phyloP scores from a whole-genome alignment of 163 green algal species.

The Scenedesmus sp. region DNA sequence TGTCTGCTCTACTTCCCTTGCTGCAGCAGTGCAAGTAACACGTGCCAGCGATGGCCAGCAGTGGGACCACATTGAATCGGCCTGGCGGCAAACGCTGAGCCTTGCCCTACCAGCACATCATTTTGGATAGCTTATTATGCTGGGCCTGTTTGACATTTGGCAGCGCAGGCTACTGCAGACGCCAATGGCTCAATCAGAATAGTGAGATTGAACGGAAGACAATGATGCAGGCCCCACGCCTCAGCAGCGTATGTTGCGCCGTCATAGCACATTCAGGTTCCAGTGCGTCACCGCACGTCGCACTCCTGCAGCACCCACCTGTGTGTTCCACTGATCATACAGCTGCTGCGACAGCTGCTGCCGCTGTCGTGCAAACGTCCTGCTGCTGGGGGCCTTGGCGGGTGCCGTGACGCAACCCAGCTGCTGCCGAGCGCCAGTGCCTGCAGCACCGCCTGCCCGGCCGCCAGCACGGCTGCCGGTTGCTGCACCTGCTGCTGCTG shows the following conservation, averaged over 20 bases:
- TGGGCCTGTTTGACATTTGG: no score
- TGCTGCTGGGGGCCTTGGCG: slow-evolving; percentile 16
- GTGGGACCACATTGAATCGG: not conserved
- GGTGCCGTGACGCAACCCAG: slow-evolving; percentile 19
- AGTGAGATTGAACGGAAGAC: no score
- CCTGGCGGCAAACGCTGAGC: not conserved
- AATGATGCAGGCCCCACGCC: no score
- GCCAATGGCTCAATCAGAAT: no score
- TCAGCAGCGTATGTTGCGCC: no score
- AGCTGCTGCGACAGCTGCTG: slow-evolving; percentile 46
- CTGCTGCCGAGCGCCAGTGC: not conserved
- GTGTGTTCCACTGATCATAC: slow-evolving; percentile 52
- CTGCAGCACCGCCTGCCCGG: not conserved
- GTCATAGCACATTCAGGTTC: no score
- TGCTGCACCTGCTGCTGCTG: not conserved
- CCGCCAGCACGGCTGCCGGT: not conserved
- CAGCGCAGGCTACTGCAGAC: no score
- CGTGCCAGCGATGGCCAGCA: not conserved
- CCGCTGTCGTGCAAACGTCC: slow-evolving; percentile 42
- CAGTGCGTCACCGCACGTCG: not conserved
- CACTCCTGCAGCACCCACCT: slow-evolving; percentile 5
- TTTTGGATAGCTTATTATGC: no score
- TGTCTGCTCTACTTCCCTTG: no score
- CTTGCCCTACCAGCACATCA: no score
- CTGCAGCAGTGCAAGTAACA: no score